Percentiles rank a stretch among this genome's conserved stretches.
phyloP scores from a whole-genome alignment of 1,139 yeast species.

The Suhomyces ambrosiae region DNA sequence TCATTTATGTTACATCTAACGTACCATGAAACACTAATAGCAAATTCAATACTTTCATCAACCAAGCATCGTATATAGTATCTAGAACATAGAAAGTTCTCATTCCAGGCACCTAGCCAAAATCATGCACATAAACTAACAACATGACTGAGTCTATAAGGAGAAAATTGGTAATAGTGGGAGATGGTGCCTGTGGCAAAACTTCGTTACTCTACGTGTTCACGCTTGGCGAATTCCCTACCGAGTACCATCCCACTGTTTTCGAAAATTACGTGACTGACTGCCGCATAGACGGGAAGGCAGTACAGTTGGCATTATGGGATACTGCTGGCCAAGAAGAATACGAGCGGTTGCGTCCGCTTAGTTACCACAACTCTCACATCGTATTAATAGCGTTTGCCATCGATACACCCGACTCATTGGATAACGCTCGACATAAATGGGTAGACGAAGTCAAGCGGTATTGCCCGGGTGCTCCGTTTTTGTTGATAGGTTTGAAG shows the following conservation, averaged over 20 bases:
- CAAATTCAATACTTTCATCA: too few relatives aligned
- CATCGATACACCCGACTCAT: conserved; percentile 87
- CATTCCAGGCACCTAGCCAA: neutral
- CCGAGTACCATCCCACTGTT: conserved; percentile 90
- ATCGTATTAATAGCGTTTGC: conserved; percentile 92
- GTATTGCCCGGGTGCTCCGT: conserved; percentile 94
- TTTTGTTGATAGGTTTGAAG: conserved; percentile 90
- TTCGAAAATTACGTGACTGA: conserved; percentile 94
- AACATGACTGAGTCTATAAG: conserved; percentile 38
- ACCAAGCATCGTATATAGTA: too few relatives aligned
- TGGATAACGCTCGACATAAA: conserved; percentile 90
- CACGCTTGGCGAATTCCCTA: conserved; percentile 84
- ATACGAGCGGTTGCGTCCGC: conserved; percentile 91
- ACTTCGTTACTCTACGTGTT: conserved; percentile 89
- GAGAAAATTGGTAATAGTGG: conserved; percentile 86
- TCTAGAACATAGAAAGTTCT: too few relatives aligned
- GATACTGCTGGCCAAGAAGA: conserved; percentile 97
- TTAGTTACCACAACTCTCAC: conserved; percentile 90
- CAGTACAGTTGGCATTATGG: conserved; percentile 89
- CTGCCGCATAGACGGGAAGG: conserved; percentile 88
- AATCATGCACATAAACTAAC: conserved; percentile 1
- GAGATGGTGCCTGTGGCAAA: conserved; percentile 96
- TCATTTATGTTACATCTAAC: too few relatives aligned
- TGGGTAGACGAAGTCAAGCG: conserved; percentile 95
- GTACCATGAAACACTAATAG: too few relatives aligned